Base-by-base conservation (phyloP, 164 flowering plant genomes). In the Piper longum region DNA sequence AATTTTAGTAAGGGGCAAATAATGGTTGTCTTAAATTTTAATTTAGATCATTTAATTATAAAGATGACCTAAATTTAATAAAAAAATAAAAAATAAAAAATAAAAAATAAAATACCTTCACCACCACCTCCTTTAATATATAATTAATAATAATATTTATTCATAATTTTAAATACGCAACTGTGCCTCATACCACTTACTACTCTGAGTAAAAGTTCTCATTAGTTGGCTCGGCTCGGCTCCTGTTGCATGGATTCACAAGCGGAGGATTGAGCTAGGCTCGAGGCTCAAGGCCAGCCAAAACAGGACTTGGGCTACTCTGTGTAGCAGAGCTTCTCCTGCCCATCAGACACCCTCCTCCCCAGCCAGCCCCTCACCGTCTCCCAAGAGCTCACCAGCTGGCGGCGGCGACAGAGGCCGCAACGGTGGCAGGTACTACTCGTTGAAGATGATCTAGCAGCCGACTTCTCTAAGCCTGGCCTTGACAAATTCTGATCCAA, bases 331-430 rank as follows among this genome's bases (percentile, higher is more conserved):
- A 82, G 83, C 72, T 92, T 89, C 65, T 74, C 84, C 1, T 83
- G 89, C 71, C 96, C 98, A 5, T 82, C 96, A 0, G 93, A 89
- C 69, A 86, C 98, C 3, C 85, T 89, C 64, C 86, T 89, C 54
- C 96, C 96, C 2, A 80, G 83, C 67, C 98, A 92, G 60, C 78
- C 82, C 3, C 72, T 92, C 12, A 75, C 81, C 0, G 89, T 67
- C 41, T 78, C 86, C 6, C 62, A 69, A 5, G 83, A 88, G 60
- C 85, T 91, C 43, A 77, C 85, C 4, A 80, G n/a, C 92, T 1
- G 57, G 81, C 7, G 66, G 41, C 0, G 77, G 81, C 7, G 67
- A 43, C 0, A 77, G 81, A 2, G 72, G 85, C n/a, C 54, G 76
- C 4, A 58, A 60, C 36, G 18, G 43, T 42, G 82, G 80, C 5